phyloP scores from a whole-genome alignment of 2,329 filamentous ascomycete genomes.

The Nigrospora osmanthi region DNA sequence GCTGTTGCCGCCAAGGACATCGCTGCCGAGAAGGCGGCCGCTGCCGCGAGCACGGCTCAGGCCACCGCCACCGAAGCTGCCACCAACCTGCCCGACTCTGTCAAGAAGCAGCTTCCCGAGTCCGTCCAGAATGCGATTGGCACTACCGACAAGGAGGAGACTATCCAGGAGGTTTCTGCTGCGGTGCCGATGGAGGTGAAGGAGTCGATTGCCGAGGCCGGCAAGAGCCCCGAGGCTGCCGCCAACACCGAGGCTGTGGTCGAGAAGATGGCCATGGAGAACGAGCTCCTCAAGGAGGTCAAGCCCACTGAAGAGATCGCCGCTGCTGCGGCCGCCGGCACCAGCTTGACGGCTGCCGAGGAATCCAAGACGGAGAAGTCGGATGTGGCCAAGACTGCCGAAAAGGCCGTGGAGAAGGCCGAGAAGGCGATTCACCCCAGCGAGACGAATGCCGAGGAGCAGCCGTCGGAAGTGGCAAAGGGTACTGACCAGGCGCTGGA shows the following conservation, averaged over 20 bases:
- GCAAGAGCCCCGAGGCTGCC: constrained; percentile 62
- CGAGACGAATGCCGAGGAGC: not conserved
- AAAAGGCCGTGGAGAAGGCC: constrained; percentile 9
- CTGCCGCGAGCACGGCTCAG: constrained; percentile 24
- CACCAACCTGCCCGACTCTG: constrained; percentile 43
- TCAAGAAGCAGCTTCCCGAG: constrained; percentile 43
- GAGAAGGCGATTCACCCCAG: not conserved
- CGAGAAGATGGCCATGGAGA: constrained; percentile 69
- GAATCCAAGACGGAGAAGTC: constrained; percentile 1
- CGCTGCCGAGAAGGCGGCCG: constrained; percentile 29
- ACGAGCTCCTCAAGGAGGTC: constrained; percentile 63
- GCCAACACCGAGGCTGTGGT: constrained; percentile 59
- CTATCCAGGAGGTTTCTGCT: constrained; percentile 35
- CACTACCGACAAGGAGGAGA: constrained; percentile 31
- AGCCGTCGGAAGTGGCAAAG: not conserved
- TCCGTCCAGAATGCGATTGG: constrained; percentile 41
- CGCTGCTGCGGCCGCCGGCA: constrained; percentile 5
- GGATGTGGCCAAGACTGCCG: not conserved
- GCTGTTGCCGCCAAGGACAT: constrained; percentile 31
- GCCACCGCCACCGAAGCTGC: constrained; percentile 18
- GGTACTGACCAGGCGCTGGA: not conserved
- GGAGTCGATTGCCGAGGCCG: constrained; percentile 49
- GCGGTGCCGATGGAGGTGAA: constrained; percentile 49
- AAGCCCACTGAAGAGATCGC: constrained; percentile 23
- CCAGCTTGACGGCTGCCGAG: constrained; percentile 7